Conservation (phyloP, 2,329 filamentous ascomycete genomes). For the Alternaria angustiovoidea region DNA sequence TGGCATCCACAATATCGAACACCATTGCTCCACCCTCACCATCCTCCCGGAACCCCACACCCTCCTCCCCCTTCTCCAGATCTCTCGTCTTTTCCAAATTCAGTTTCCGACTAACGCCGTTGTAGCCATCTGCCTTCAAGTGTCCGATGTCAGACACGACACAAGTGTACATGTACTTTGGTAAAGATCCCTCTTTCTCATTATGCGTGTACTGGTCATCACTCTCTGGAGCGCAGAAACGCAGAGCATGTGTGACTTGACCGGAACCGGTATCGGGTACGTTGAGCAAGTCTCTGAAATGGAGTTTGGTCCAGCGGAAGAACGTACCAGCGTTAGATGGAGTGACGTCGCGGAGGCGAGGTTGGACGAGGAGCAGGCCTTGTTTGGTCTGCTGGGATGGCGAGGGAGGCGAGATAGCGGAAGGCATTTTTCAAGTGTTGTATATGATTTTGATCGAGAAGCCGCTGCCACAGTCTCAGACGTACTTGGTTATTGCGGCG, state of each 20-base stretch:
- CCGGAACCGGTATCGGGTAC: not conserved
- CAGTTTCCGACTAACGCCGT: conserved; percentile 1
- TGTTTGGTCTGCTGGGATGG: not conserved
- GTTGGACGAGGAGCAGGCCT: conserved; percentile 26
- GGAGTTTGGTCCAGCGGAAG: conserved; percentile 31
- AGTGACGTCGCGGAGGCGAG: conserved; percentile 13
- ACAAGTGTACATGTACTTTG: conserved; percentile 3
- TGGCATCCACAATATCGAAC: conserved; percentile 3
- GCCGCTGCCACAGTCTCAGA: not conserved
- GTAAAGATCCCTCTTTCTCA: not conserved
- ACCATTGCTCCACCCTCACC: not conserved
- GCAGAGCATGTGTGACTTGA: not conserved
- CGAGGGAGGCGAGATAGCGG: not conserved
- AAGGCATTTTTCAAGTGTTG: not conserved
- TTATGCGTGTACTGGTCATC: not conserved
- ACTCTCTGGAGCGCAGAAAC: not conserved
- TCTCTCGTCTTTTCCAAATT: conserved; percentile 2
- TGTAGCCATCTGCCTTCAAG: conserved; percentile 2
- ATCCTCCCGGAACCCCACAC: not conserved
- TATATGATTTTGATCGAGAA: not conserved
- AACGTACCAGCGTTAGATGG: conserved; percentile 10
- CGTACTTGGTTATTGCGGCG: no score
- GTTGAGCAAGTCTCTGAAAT: conserved; percentile 29
- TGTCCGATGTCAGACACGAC: not conserved
- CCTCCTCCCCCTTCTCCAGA: not conserved